Evolutionary conservation across 2,329 filamentous ascomycete genomes (phyloP).

Genomic region (Penicillium sclerotiorum): DNA sequence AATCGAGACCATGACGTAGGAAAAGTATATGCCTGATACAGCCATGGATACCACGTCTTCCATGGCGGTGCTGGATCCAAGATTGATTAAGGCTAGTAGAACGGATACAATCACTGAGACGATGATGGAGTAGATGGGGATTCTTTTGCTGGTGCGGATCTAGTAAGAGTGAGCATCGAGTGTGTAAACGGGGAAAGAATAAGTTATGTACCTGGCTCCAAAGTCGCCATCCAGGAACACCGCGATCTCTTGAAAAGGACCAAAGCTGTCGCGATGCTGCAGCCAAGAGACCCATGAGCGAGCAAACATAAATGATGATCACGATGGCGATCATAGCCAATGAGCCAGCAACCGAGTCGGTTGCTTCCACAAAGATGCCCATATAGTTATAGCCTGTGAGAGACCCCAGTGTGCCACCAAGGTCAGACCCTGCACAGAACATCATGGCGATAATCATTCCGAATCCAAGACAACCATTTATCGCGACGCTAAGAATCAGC

Average conservation of each 20-base stretch:
- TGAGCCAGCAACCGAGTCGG: conserved; percentile 28
- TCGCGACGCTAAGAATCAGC: conserved; percentile 38
- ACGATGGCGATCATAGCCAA: conserved; percentile 18
- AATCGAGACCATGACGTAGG: conserved; percentile 6
- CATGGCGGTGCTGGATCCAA: conserved; percentile 35
- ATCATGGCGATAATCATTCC: conserved; percentile 42
- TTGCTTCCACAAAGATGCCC: conserved; percentile 35
- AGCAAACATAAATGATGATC: conserved; percentile 33
- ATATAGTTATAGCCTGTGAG: conserved; percentile 41
- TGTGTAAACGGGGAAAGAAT: too few species aligned
- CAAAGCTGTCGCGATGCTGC: conserved; percentile 49
- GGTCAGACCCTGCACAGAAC: conserved; percentile 41
- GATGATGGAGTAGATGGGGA: conserved; percentile 26
- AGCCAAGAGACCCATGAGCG: conserved; percentile 38
- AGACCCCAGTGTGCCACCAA: conserved; percentile 28
- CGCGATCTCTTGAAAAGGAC: conserved; percentile 32
- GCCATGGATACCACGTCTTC: conserved; percentile 25
- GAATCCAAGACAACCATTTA: conserved; percentile 42
- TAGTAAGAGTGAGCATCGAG: too few species aligned
- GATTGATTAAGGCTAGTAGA: conserved; percentile 37
- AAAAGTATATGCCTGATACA: conserved; percentile 10
- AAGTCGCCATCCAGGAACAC: conserved; percentile 30
- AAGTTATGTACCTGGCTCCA: conserved; percentile 33
- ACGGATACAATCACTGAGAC: conserved; percentile 30
- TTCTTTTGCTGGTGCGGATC: neutral